Evolutionary conservation across 129 eudicot species (phyloP), one percentile per base, ranked within the genome.

Genomic region (Flaveria sonorensis): DNA sequence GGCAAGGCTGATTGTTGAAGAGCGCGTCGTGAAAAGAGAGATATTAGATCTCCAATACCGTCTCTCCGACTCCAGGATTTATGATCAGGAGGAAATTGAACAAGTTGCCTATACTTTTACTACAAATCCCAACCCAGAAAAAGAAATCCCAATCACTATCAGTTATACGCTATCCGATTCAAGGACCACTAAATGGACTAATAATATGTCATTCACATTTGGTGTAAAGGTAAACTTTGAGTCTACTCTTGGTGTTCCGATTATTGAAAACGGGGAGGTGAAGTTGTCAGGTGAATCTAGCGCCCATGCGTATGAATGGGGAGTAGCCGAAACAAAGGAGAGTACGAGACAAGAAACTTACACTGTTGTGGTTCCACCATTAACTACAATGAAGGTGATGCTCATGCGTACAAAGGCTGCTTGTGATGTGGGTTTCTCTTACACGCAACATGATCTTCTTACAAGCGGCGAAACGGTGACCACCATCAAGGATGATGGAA

Each of bases 31-130:
- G 45, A 1, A 20, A 14, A 71, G 75, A 28, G 14, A 24, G 1
- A 71, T 71, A 23, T 50, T 46, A 71, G 8, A 71, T 13, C 10
- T 71, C 45, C 16, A 3, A 71, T 71, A 71, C 75, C 75, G 75
- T 16, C 63, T 71, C 7, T 26, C 63, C 1, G 16, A 71, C 26
- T 71, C 75, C 10, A 71, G 62, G 45, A 50, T 71, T 50, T 28
- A 50, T 28, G 1, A 36, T 6, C 1, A 51, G 75, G 75, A 71
- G 62, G 45, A 48, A 19, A 50, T 48, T 15, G 3, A 48, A 71
- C 63, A 71, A 71, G 24, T 50, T 51, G 24, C 26, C 26, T 45
- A 71, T 71, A 1, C 75, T 24, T 71, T 71, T 71, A 53, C 75
- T 50, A 71, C 62, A 19, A 71, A 71, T 56, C 6, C 30, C 46